These are phyloP conservation scores for Mrakia blollopis DNA, from an alignment of 768 basidiomycete species.

Conservation along the genomic window DNA sequence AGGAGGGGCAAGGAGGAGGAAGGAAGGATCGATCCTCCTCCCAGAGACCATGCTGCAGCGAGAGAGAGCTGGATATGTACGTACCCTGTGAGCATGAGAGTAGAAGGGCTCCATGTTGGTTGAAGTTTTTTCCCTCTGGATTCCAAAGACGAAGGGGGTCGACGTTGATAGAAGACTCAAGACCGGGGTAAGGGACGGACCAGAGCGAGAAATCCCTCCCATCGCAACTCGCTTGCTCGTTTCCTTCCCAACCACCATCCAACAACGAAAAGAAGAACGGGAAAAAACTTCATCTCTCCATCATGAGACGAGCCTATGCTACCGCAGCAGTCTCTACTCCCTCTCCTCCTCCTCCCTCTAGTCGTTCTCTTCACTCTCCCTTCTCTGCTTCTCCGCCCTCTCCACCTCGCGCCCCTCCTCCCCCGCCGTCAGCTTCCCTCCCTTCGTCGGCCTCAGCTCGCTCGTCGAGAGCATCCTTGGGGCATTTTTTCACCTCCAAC, in stretches of 20 bases:
- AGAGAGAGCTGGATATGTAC: too few species aligned
- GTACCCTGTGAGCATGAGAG: too few species aligned
- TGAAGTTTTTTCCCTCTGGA: too few species aligned
- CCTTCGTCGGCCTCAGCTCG: background rate
- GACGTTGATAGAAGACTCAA: too few species aligned
- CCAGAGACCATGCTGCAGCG: too few species aligned
- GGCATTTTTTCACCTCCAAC: background rate
- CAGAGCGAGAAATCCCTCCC: background rate
- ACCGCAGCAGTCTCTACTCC: background rate
- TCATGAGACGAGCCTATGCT: slow-evolving; percentile 8
- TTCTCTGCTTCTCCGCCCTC: background rate
- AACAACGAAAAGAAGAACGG: too few species aligned
- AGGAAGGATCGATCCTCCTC: background rate
- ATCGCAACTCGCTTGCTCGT: background rate
- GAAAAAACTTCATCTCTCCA: background rate
- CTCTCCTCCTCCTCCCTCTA: background rate
- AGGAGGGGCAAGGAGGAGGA: background rate
- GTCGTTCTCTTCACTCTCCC: background rate
- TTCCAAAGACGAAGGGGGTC: too few species aligned
- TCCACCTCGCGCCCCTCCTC: background rate
- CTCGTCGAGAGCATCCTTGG: background rate
- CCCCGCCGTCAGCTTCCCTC: background rate
- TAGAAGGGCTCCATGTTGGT: too few species aligned
- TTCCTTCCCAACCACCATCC: background rate
- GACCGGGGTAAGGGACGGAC: background rate